Evolutionary conservation across 2,329 filamentous ascomycete species (phyloP).

Genomic region (Helotiales sp.): DNA sequence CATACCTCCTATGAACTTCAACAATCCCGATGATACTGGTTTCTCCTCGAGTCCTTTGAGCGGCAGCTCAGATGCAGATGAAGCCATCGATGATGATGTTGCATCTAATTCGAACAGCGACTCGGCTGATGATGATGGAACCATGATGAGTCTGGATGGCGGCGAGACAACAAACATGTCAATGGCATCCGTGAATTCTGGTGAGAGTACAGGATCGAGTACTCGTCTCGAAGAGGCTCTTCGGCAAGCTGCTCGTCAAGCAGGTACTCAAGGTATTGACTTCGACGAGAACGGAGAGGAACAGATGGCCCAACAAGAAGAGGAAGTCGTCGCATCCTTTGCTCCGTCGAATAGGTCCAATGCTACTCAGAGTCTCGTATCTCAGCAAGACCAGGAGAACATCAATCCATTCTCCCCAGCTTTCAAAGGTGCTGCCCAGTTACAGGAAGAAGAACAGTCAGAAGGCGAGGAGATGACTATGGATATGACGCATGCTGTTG

Average conservation of each 20-base stretch:
- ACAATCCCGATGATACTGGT: constrained; percentile 64
- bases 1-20: constrained; percentile 63
- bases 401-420: constrained; percentile 45
- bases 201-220: constrained; percentile 63
- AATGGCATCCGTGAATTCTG: constrained; percentile 59
- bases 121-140: constrained; percentile 69
- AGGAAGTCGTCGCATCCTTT: constrained; percentile 75
- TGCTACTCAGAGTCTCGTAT: constrained; percentile 35
- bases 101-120: constrained; percentile 49
- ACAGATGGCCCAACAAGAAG: constrained; percentile 48
- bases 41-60: constrained; percentile 80
- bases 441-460: constrained; percentile 30
- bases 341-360: constrained; percentile 68
- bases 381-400: constrained; percentile 47
- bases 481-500: constrained; percentile 56
- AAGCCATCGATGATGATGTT: constrained; percentile 50
- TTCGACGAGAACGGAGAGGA: constrained; percentile 56
- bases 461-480: constrained; percentile 48
- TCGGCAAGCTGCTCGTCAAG: constrained; percentile 70
- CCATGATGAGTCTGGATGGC: constrained; percentile 76
- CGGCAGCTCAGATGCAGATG: constrained; percentile 48
- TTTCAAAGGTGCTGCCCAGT: constrained; percentile 20
- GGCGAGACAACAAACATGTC: constrained; percentile 70
- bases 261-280: constrained; percentile 69
- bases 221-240: constrained; percentile 76